These are phyloP conservation scores for Auriscalpium microsporum DNA, from an alignment of 768 basidiomycete genomes.

Conservation along the genomic window DNA sequence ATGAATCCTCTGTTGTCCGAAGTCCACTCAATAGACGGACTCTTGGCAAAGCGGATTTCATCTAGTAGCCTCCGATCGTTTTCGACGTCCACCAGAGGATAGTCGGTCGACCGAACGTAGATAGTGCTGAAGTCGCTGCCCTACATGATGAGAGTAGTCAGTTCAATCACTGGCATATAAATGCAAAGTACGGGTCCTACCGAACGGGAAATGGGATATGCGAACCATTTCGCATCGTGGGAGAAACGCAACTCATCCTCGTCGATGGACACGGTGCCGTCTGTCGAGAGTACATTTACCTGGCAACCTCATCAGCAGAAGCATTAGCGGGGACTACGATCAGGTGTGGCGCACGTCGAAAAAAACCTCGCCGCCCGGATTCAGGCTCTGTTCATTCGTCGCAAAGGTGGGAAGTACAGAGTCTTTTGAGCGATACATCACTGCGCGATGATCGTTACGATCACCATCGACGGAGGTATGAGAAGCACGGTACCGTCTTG, in stretches of 20 bases:
- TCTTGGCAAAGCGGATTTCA: constrained; percentile 69
- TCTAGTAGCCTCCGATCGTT: constrained; percentile 51
- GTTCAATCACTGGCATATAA: background rate
- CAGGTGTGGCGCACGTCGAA: constrained; percentile 49
- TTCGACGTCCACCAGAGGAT: constrained; percentile 41
- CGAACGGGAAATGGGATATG: constrained; percentile 68
- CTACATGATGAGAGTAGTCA: constrained; percentile 25
- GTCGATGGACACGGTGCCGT: constrained; percentile 65
- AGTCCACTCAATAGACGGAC: constrained; percentile 64
- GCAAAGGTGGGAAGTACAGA: constrained; percentile 43
- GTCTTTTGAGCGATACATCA: constrained; percentile 53
- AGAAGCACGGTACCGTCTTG: constrained; percentile 33
- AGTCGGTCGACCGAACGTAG: constrained; percentile 55
- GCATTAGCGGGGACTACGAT: background rate
- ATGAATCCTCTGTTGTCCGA: constrained; percentile 78
- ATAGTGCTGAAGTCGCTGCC: constrained; percentile 68
- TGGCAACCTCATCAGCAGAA: constrained; percentile 16
- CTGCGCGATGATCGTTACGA: constrained; percentile 23
- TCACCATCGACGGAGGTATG: background rate
- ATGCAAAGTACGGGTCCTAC: constrained; percentile 27
- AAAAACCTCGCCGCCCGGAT: constrained; percentile 57
- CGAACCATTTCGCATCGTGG: constrained; percentile 57
- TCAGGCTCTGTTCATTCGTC: constrained; percentile 11
- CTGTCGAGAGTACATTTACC: constrained; percentile 64
- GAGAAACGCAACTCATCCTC: constrained; percentile 45